Percentiles rank a stretch among this genome's conserved stretches.
Conservation (phyloP, 2,329 filamentous ascomycete genomes). For the Tolypocladium paradoxum region DNA sequence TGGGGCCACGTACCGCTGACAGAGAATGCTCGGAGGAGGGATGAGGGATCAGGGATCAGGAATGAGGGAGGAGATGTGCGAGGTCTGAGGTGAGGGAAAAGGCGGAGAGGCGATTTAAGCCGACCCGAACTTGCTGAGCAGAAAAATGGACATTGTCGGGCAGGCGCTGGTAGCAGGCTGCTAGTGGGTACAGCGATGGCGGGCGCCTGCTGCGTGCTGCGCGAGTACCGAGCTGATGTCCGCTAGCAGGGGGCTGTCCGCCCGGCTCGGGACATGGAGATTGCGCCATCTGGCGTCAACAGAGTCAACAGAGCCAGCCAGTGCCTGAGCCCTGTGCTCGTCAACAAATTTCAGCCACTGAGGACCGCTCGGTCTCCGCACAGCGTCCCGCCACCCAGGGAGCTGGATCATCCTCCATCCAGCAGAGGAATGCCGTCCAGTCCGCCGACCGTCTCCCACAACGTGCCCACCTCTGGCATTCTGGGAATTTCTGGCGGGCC, state of each 20-base stretch:
- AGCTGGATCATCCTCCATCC: no score
- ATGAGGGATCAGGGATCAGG: not conserved
- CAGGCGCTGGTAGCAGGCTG: rapidly evolving
- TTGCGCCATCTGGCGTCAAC: conserved; percentile 4
- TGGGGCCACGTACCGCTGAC: not conserved
- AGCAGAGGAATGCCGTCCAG: not conserved
- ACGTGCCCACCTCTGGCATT: no score
- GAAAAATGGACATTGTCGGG: not conserved
- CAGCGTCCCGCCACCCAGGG: not conserved
- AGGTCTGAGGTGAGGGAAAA: conserved; percentile 3
- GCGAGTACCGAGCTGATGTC: not conserved
- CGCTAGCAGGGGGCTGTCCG: not conserved
- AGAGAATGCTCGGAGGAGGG: not conserved
- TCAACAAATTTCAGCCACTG: not conserved
- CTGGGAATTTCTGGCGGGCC: no score
- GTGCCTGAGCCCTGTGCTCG: not conserved
- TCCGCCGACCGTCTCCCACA: not conserved
- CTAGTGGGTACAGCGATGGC: not conserved
- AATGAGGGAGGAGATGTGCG: conserved; percentile 1
- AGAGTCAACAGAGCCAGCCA: not conserved
- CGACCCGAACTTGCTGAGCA: not conserved
- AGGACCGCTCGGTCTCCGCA: not conserved
- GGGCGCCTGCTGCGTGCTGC: not conserved
- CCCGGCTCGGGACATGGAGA: not conserved
- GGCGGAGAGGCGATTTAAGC: conserved; percentile 6